Percentiles rank a stretch among this genome's conserved stretches.
These are phyloP conservation scores for Sclerotinia borealis DNA, from an alignment of 2,329 filamentous ascomycete species.

Conservation along the genomic window DNA sequence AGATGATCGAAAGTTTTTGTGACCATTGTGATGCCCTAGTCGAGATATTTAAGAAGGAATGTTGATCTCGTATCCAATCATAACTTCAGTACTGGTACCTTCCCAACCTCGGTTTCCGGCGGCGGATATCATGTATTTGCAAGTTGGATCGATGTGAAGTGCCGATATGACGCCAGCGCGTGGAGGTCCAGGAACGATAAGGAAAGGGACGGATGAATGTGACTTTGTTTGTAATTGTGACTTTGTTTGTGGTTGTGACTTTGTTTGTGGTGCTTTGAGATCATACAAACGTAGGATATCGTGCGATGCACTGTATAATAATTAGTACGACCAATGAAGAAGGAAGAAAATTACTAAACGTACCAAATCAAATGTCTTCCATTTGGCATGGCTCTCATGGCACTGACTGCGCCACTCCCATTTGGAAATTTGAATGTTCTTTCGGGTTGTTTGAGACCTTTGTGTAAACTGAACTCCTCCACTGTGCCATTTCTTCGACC, in stretches of 20 bases:
- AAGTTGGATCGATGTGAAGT: constrained; percentile 81
- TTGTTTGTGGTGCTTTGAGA: constrained; percentile 55
- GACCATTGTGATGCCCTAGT: too few species aligned
- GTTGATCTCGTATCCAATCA: constrained; percentile 88
- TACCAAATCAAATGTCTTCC: constrained; percentile 84
- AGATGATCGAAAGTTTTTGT: not conserved
- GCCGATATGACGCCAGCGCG: constrained; percentile 81
- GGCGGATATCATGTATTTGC: constrained; percentile 84
- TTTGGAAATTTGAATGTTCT: constrained; percentile 81
- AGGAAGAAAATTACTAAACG: constrained; percentile 27
- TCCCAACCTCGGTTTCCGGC: constrained; percentile 95
- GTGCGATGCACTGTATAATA: constrained; percentile 65
- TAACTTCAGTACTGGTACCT: constrained; percentile 78
- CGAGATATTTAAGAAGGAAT: constrained; percentile 13
- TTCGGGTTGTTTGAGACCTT: constrained; percentile 67
- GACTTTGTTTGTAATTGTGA: constrained; percentile 58
- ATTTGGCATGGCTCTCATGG: constrained; percentile 85
- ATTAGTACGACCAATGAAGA: not conserved
- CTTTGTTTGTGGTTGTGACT: constrained; percentile 57
- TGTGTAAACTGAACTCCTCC: constrained; percentile 87
- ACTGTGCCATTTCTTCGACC: constrained; percentile 86
- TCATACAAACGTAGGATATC: constrained; percentile 94
- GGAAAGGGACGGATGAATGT: constrained; percentile 80
- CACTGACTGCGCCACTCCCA: constrained; percentile 84
- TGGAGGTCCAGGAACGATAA: constrained; percentile 86